phyloP scores from a whole-genome alignment of 805 yeast genomes.

The Millerozyma acaciae region DNA sequence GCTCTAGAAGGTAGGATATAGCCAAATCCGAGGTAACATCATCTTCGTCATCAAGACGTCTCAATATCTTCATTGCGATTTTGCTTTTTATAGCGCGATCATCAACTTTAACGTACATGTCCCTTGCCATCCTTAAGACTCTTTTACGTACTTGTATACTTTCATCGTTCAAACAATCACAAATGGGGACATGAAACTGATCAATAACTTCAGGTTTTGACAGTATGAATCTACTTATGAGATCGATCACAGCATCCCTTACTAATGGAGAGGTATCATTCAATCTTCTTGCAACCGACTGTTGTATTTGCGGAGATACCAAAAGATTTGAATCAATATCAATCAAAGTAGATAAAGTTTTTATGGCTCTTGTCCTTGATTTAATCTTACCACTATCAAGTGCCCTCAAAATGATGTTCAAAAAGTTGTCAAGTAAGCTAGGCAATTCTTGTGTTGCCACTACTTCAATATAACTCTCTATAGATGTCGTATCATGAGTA shows the following conservation, averaged over 20 bases:
- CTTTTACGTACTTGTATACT: constrained; percentile 64
- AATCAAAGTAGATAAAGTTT: constrained; percentile 54
- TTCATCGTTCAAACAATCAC: constrained; percentile 51
- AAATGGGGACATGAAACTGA: constrained; percentile 47
- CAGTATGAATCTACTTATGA: constrained; percentile 48
- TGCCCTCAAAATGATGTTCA: constrained; percentile 42
- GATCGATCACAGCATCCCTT: constrained; percentile 70
- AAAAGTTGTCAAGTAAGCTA: constrained; percentile 48
- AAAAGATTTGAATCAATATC: constrained; percentile 51
- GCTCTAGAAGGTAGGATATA: constrained; percentile 21
- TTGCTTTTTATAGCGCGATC: constrained; percentile 30
- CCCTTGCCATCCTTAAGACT: constrained; percentile 49
- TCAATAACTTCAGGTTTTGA: constrained; percentile 42
- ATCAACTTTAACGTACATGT: constrained; percentile 39
- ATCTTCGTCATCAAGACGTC: constrained; percentile 69
- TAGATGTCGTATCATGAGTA: constrained; percentile 12
- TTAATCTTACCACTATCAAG: constrained; percentile 31
- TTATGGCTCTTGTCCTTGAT: constrained; percentile 54
- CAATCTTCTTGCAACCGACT: constrained; percentile 49
- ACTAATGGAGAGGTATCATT: constrained; percentile 66
- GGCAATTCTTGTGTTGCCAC: constrained; percentile 28
- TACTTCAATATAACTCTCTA: constrained; percentile 16
- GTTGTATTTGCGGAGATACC: constrained; percentile 46
- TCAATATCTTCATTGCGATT: constrained; percentile 50
- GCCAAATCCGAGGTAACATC: constrained; percentile 43